Percentiles rank a stretch among this genome's conserved stretches.
These are phyloP conservation scores for Helicostylum pulchrum DNA, from an alignment of 192 early-diverging fungal genomes.

Conservation along the genomic window DNA sequence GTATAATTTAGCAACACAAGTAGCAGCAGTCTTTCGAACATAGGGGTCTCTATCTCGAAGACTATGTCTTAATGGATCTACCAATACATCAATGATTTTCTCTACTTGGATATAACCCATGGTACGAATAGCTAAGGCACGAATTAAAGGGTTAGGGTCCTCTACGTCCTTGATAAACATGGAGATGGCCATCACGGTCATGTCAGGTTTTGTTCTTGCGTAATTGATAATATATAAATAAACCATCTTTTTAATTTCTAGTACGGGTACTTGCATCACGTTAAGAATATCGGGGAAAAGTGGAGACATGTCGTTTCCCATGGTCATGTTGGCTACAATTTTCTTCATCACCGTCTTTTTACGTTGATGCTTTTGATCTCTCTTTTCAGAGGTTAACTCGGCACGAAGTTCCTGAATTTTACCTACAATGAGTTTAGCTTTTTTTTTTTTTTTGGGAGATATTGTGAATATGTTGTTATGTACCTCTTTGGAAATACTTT, in stretches of 20 bases:
- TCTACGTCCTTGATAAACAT: slow-evolving; percentile 86
- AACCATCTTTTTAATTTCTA: slow-evolving; percentile 89
- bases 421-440: slow-evolving; percentile 45
- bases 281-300: slow-evolving; percentile 90
- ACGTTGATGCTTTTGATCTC: slow-evolving; percentile 74
- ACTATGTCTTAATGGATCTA: slow-evolving; percentile 80
- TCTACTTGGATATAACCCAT: slow-evolving; percentile 97
- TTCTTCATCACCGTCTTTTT: slow-evolving; percentile 88
- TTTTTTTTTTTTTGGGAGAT: not conserved
- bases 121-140: slow-evolving; percentile 93
- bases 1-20: slow-evolving; percentile 92
- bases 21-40: slow-evolving; percentile 93
- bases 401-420: slow-evolving; percentile 87
- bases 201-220: slow-evolving; percentile 87
- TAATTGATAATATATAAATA: slow-evolving; percentile 98
- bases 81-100: slow-evolving; percentile 79
- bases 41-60: slow-evolving; percentile 91
- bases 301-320: slow-evolving; percentile 98
- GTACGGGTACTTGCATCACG: slow-evolving; percentile 85
- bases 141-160: slow-evolving; percentile 91
- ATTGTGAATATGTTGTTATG: not conserved
- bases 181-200: slow-evolving; percentile 88
- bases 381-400: slow-evolving; percentile 84
- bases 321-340: slow-evolving; percentile 99
- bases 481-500: slow-evolving; percentile 60